These are phyloP conservation scores for Serendipita sp. DNA, from an alignment of 768 basidiomycete species.

Conservation along the genomic window DNA sequence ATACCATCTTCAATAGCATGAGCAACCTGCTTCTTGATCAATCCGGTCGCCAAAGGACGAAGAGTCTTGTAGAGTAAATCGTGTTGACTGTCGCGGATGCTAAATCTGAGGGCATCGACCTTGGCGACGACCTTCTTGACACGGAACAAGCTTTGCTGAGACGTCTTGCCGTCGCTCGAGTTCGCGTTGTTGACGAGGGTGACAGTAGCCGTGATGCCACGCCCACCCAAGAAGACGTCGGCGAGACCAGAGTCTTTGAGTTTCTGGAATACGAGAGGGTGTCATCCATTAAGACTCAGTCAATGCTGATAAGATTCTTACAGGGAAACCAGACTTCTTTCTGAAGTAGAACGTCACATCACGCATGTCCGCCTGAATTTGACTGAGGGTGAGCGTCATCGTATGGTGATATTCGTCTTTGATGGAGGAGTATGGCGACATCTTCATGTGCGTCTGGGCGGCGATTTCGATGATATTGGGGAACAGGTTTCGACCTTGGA, in stretches of 20 bases:
- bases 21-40: conserved; percentile 54
- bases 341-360: conserved; percentile 86
- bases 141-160: conserved; percentile 54
- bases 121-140: conserved; percentile 60
- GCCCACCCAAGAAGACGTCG: conserved; percentile 70
- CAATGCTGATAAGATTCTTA: background rate
- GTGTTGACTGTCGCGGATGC: conserved; percentile 83
- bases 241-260: conserved; percentile 70
- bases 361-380: conserved; percentile 87
- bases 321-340: conserved; percentile 65
- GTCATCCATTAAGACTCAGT: conserved; percentile 14
- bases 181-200: background rate
- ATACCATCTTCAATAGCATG: conserved; percentile 51
- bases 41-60: conserved; percentile 56
- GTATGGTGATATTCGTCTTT: conserved; percentile 51
- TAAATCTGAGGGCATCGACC: conserved; percentile 76
- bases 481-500: conserved; percentile 79
- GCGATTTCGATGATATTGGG: conserved; percentile 32
- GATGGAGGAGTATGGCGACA: conserved; percentile 54
- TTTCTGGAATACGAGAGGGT: conserved; percentile 22
- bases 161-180: conserved; percentile 32
- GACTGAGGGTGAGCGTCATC: conserved; percentile 48
- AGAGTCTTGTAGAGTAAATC: conserved; percentile 77
- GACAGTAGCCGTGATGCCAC: conserved; percentile 47
- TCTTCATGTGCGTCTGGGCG: conserved; percentile 57